Conservation (phyloP, 2,329 filamentous ascomycete genomes). For the Fusarium tjaetaba region DNA sequence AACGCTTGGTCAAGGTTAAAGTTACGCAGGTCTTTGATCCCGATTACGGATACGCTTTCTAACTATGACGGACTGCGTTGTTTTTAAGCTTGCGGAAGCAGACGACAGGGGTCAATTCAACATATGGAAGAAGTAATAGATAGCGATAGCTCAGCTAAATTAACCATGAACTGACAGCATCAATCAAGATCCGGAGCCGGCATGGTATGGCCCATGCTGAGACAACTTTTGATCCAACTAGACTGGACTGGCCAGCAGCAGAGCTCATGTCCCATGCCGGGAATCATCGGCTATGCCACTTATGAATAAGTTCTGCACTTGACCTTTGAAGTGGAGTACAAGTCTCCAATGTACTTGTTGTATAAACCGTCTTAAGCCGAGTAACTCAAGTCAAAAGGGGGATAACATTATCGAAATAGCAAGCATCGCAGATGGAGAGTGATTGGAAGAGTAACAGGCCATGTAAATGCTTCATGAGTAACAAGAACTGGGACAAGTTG, state of each 20-base stretch:
- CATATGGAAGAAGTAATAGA: not conserved
- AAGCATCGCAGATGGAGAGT: not conserved
- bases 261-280: not conserved
- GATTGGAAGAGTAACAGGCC: rapidly evolving
- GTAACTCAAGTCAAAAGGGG: not conserved
- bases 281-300: conserved; percentile 5
- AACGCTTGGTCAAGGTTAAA: too few relatives aligned
- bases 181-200: not conserved
- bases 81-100: not conserved
- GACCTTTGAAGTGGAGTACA: not conserved
- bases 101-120: not conserved
- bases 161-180: not conserved
- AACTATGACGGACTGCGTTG: rapidly evolving
- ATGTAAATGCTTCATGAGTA: not conserved
- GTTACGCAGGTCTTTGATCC: not conserved
- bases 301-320: not conserved
- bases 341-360: not conserved
- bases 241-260: not conserved
- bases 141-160: not conserved
- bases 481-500: not conserved
- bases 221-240: too few relatives aligned
- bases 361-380: conserved; percentile 22
- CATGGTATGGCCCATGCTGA: not conserved
- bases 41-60: not conserved
- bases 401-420: rapidly evolving